A percentile compares a stretch with the other conserved stretches of the same genome.
phyloP scores from a whole-genome alignment of 352 stramenopile genomes.

The Elongisporangium senticosum region DNA sequence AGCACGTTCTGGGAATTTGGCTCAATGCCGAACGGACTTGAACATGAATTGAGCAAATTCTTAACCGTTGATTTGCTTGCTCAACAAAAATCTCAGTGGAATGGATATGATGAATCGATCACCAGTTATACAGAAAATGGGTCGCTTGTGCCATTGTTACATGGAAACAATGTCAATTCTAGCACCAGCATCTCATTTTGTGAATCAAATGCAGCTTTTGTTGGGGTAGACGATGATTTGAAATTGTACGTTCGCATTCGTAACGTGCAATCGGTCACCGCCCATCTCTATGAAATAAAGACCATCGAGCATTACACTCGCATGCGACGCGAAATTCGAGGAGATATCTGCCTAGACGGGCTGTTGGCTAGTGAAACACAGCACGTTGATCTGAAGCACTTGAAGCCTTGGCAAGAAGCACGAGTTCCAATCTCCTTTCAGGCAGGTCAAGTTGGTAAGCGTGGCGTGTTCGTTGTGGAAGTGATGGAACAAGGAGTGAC shows the following conservation, averaged over 20 bases:
- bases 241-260: constrained; percentile 30
- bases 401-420: constrained; percentile 37
- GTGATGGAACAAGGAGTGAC: constrained; percentile 49
- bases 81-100: neutral
- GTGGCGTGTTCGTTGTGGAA: constrained; percentile 59
- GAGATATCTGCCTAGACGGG: constrained; percentile 49
- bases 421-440: constrained; percentile 28
- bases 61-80: neutral
- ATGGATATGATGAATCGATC: constrained; percentile 6
- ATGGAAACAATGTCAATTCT: neutral
- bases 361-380: constrained; percentile 54
- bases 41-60: neutral
- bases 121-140: constrained; percentile 11
- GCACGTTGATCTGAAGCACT: constrained; percentile 37
- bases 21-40: neutral
- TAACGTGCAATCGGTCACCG: constrained; percentile 46
- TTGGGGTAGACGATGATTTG: constrained; percentile 32
- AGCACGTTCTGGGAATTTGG: neutral
- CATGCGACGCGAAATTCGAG: constrained; percentile 35
- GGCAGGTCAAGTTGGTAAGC: constrained; percentile 5
- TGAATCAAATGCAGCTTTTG: constrained; percentile 37
- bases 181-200: constrained; percentile 31
- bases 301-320: constrained; percentile 51
- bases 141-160: neutral
- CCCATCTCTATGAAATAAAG: constrained; percentile 59